Evolutionary conservation across 495 filamentous ascomycete species (phyloP).

Genomic region (Neurospora sublineolata): DNA sequence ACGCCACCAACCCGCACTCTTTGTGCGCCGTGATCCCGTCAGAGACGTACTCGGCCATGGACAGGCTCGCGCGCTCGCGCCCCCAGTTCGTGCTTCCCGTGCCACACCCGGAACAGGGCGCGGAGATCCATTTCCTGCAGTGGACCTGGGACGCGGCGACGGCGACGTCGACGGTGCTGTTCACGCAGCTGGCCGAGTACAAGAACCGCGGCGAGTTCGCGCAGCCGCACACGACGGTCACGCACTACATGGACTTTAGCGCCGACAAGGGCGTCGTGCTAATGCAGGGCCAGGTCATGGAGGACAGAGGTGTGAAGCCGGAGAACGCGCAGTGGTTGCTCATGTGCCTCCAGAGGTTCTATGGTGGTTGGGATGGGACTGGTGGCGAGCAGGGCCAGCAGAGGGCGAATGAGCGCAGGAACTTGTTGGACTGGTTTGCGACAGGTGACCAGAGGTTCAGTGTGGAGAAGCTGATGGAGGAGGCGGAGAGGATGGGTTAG

Average conservation of each 20-base stretch:
- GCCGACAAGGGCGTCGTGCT: slow-evolving; percentile 65
- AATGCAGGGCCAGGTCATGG: slow-evolving; percentile 68
- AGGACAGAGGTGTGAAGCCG: slow-evolving; percentile 63
- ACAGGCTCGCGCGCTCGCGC: slow-evolving; percentile 52
- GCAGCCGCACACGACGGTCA: slow-evolving; percentile 83
- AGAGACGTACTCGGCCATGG: slow-evolving; percentile 57
- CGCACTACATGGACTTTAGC: slow-evolving; percentile 73
- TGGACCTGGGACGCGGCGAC: slow-evolving; percentile 57
- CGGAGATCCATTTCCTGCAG: slow-evolving; percentile 74
- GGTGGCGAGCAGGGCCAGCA: slow-evolving; percentile 34
- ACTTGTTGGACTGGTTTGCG: slow-evolving; percentile 72
- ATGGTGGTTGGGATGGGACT: slow-evolving; percentile 38
- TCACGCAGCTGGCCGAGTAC: slow-evolving; percentile 85
- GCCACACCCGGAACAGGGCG: slow-evolving; percentile 56
- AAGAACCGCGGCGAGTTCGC: slow-evolving; percentile 83
- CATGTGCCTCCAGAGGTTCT: slow-evolving; percentile 94
- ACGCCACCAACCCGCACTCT: slow-evolving; percentile 54
- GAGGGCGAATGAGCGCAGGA: slow-evolving; percentile 36
- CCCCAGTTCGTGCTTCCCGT: slow-evolving; percentile 89
- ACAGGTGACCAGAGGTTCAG: slow-evolving; percentile 65
- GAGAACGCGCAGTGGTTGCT: slow-evolving; percentile 78
- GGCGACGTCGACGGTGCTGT: slow-evolving; percentile 69
- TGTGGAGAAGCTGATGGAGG: slow-evolving; percentile 72
- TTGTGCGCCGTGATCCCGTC: slow-evolving; percentile 73
- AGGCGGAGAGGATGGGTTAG: slow-evolving; percentile 65